These are phyloP conservation scores for Daldinia grandis DNA, from an alignment of 495 filamentous ascomycete genomes.

Conservation along the genomic window DNA sequence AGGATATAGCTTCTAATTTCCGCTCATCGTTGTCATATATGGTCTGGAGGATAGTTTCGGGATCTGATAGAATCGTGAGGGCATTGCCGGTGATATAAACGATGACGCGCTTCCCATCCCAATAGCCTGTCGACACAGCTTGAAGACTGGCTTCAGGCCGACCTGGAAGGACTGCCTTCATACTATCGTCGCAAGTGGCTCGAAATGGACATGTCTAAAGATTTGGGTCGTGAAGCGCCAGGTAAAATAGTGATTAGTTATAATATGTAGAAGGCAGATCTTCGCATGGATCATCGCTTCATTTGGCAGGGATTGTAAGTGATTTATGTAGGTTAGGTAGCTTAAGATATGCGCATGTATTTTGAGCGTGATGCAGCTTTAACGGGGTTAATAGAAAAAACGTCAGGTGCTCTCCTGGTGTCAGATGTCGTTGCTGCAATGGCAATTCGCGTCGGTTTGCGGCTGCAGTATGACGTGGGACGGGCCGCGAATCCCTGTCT, in stretches of 20 bases:
- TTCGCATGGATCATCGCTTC: background rate
- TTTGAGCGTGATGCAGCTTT: background rate
- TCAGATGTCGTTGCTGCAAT: slow-evolving; percentile 27
- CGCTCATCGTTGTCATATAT: slow-evolving; percentile 84
- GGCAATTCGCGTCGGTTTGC: slow-evolving; percentile 32
- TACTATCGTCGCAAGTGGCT: slow-evolving; percentile 51
- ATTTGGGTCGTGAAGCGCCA: slow-evolving; percentile 2
- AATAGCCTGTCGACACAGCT: slow-evolving; percentile 85
- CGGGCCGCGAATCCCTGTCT: slow-evolving; percentile 26
- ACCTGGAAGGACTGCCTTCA: slow-evolving; percentile 86
- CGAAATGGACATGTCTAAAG: slow-evolving; percentile 42
- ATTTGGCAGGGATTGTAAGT: slow-evolving; percentile 13
- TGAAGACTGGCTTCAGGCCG: slow-evolving; percentile 89
- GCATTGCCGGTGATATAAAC: slow-evolving; percentile 93
- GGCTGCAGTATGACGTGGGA: slow-evolving; percentile 46
- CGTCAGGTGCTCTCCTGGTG: slow-evolving; percentile 24
- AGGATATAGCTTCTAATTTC: slow-evolving; percentile 73
- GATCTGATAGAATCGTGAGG: slow-evolving; percentile 79
- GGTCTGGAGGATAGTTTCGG: slow-evolving; percentile 83
- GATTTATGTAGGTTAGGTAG: too few species aligned
- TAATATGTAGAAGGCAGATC: background rate
- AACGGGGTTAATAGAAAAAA: slow-evolving; percentile 3
- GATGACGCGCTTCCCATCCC: slow-evolving; percentile 81
- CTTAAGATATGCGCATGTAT: background rate
- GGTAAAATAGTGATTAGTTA: background rate